A percentile compares a stretch with the other conserved stretches of the same genome.
Evolutionary conservation across 164 flowering plant species (phyloP).

Genomic region (Houttuynia cordata): DNA sequence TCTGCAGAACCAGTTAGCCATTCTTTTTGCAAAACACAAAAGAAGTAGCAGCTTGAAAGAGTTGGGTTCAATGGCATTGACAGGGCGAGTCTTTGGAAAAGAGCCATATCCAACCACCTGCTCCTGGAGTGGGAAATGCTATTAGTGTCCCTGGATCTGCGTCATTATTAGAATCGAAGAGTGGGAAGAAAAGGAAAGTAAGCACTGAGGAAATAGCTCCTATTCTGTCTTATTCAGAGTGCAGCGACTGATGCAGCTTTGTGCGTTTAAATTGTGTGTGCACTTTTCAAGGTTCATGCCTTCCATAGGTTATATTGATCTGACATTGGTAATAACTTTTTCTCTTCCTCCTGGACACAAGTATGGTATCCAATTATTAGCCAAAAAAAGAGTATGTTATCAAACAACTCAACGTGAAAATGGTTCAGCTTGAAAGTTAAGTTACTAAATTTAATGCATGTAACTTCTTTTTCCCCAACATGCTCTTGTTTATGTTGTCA

Average conservation of each 20-base stretch:
- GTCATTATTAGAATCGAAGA: background rate
- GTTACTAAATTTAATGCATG: no score
- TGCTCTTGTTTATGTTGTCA: no score
- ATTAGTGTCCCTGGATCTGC: background rate
- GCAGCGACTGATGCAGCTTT: background rate
- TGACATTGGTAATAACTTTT: no score
- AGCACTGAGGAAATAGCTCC: background rate
- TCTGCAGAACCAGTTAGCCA: conserved; percentile 45
- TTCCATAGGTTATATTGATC: no score
- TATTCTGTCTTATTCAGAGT: background rate
- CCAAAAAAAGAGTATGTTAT: no score
- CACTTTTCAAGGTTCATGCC: no score
- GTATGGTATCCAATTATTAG: no score
- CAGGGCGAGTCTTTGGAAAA: conserved; percentile 2
- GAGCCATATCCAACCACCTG: background rate
- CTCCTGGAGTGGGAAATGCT: conserved; percentile 1
- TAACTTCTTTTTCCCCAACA: no score
- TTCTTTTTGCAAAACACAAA: conserved; percentile 24
- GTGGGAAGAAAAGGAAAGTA: conserved; percentile 1
- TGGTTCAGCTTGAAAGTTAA: no score
- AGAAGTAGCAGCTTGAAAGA: conserved; percentile 6
- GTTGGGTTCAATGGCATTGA: conserved; percentile 1
- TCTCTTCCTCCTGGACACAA: no score
- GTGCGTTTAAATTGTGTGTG: background rate
- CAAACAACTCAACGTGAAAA: no score